Evolutionary conservation across 495 filamentous ascomycete species (phyloP).

Genomic region (Trichoderma virens): DNA sequence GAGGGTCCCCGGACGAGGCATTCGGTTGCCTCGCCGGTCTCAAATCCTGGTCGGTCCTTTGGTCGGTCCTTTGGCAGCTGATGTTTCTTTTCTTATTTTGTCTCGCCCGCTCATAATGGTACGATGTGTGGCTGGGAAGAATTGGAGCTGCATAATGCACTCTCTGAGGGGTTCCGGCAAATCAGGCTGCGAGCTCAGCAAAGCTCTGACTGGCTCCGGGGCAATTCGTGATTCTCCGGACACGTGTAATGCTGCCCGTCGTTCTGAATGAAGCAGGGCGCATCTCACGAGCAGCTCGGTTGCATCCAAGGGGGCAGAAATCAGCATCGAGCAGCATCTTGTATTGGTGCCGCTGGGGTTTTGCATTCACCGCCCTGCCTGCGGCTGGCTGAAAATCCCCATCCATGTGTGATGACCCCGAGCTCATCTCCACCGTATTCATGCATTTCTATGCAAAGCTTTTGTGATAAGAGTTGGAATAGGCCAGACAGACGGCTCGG

Average conservation of each 20-base stretch:
- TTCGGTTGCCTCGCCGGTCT: background rate
- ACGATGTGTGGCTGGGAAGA: background rate
- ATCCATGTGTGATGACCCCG: background rate
- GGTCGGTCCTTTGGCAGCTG: background rate
- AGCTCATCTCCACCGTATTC: background rate
- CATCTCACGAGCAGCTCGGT: background rate
- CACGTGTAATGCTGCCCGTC: constrained; percentile 3
- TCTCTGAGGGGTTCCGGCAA: background rate
- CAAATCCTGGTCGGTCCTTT: background rate
- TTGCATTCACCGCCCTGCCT: background rate
- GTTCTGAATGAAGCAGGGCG: background rate
- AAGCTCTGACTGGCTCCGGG: background rate
- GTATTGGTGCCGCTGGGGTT: background rate
- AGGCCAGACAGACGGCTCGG: background rate
- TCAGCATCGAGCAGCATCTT: background rate
- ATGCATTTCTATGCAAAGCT: background rate
- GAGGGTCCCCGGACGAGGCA: background rate
- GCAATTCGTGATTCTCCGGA: background rate
- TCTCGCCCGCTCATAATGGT: background rate
- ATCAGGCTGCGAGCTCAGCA: background rate
- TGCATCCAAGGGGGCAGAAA: background rate
- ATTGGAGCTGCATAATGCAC: background rate
- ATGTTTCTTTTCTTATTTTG: background rate
- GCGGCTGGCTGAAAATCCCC: background rate
- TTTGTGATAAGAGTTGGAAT: background rate